Evolutionary conservation across 2,329 filamentous ascomycete species (phyloP).

Genomic region (Fusarium protoensiforme): DNA sequence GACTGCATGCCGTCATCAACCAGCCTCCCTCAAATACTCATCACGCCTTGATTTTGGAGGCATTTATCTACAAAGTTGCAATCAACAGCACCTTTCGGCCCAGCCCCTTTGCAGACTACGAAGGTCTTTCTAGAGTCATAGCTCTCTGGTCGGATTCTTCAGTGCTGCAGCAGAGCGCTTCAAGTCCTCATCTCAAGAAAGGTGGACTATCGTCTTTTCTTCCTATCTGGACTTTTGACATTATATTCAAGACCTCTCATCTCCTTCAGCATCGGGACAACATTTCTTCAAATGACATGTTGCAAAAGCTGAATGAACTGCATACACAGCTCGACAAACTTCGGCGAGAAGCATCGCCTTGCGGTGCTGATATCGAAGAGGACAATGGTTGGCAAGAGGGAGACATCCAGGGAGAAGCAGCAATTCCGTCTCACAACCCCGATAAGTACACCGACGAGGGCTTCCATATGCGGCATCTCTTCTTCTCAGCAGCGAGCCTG

Average conservation of each 20-base stretch:
- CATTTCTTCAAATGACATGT: too few species aligned
- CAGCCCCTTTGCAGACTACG: not conserved
- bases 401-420: not conserved
- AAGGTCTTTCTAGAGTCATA: not conserved
- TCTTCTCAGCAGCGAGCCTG: not conserved
- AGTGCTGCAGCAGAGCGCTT: not conserved
- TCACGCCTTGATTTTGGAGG: not conserved
- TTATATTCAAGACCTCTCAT: not conserved
- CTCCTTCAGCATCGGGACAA: not conserved
- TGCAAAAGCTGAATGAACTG: not conserved
- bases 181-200: not conserved
- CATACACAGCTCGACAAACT: not conserved
- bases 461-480: not conserved
- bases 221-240: not conserved
- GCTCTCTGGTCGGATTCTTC: not conserved
- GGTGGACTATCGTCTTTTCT: not conserved
- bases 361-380: not conserved
- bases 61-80: not conserved
- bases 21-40: not conserved
- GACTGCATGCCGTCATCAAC: not conserved
- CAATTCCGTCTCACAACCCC: too few species aligned
- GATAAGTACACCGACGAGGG: not conserved
- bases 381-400: not conserved
- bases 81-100: not conserved
- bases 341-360: not conserved